phyloP scores from a whole-genome alignment of 257 asterid species.

The Handroanthus guayacan region DNA sequence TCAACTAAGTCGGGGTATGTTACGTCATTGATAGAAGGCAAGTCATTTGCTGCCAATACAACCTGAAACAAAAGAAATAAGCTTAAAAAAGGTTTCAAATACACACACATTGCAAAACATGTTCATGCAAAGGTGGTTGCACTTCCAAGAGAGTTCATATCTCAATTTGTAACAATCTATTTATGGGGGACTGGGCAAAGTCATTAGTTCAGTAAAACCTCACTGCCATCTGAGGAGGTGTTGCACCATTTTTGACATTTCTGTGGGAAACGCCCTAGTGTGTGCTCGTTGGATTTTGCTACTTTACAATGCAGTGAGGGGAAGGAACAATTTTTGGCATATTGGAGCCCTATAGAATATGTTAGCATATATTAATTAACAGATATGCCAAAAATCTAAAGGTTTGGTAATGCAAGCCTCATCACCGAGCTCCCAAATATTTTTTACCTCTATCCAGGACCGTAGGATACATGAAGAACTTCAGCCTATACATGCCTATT shows the following conservation, averaged over 20 bases:
- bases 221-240: constrained; percentile 20
- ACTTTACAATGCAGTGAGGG: too few species aligned
- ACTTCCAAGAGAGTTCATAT: constrained; percentile 21
- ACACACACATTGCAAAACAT: constrained; percentile 16
- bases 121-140: constrained; percentile 10
- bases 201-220: neutral
- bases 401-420: neutral
- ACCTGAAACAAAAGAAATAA: constrained; percentile 60
- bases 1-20: constrained; percentile 81
- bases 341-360: constrained; percentile 6
- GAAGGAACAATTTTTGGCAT: neutral
- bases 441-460: neutral
- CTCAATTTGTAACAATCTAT: constrained; percentile 6
- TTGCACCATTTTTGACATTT: neutral
- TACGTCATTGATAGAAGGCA: constrained; percentile 93
- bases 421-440: neutral
- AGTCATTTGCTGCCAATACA: constrained; percentile 89
- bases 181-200: neutral
- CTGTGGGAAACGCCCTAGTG: neutral
- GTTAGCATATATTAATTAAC: neutral
- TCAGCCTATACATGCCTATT: neutral
- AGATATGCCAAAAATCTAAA: neutral
- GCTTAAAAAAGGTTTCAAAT: constrained; percentile 23
- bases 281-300: neutral
- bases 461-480: neutral